A percentile compares a stretch with the other conserved stretches of the same genome.
phyloP scores from a whole-genome alignment of 805 yeast species.

The Ogataea neopini region DNA sequence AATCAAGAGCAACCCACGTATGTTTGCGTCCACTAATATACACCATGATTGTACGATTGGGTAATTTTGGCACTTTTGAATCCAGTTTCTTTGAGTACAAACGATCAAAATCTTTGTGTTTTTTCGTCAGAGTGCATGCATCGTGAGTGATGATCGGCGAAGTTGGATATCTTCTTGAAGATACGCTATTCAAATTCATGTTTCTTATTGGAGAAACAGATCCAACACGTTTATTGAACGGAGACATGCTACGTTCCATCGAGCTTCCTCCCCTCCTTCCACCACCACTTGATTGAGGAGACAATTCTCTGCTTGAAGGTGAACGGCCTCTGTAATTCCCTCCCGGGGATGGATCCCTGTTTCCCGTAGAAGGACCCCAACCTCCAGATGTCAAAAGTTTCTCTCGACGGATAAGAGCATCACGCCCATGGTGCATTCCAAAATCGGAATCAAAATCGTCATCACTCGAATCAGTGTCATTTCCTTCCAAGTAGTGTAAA shows the following conservation, averaged over 20 bases:
- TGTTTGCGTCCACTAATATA: constrained; percentile 71
- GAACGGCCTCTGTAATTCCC: constrained; percentile 23
- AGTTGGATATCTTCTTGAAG: constrained; percentile 33
- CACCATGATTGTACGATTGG: constrained; percentile 57
- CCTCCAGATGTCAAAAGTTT: constrained; percentile 22
- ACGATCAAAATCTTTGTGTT: constrained; percentile 48
- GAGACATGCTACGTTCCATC: constrained; percentile 28
- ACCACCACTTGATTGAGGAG: constrained; percentile 15
- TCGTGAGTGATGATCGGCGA: constrained; percentile 41
- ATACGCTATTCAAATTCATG: constrained; percentile 8
- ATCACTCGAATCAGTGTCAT: constrained; percentile 19
- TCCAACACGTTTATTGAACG: constrained; percentile 16
- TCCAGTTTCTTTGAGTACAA: constrained; percentile 42
- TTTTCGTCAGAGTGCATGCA: constrained; percentile 45
- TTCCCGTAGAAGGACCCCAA: constrained; percentile 26
- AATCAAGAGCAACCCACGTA: constrained; percentile 83
- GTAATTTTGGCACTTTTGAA: constrained; percentile 38
- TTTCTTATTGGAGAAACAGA: constrained; percentile 26
- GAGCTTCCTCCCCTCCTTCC: constrained; percentile 5
- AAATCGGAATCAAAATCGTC: constrained; percentile 25
- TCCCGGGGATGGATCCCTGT: constrained; percentile 26
- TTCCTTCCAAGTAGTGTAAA: constrained; percentile 33
- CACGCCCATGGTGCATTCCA: constrained; percentile 16
- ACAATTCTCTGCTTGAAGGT: constrained; percentile 19
- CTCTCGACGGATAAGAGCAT: constrained; percentile 12